Evolutionary conservation across 257 asterid genomes (phyloP).

Genomic region (Orobanche coerulescens): DNA sequence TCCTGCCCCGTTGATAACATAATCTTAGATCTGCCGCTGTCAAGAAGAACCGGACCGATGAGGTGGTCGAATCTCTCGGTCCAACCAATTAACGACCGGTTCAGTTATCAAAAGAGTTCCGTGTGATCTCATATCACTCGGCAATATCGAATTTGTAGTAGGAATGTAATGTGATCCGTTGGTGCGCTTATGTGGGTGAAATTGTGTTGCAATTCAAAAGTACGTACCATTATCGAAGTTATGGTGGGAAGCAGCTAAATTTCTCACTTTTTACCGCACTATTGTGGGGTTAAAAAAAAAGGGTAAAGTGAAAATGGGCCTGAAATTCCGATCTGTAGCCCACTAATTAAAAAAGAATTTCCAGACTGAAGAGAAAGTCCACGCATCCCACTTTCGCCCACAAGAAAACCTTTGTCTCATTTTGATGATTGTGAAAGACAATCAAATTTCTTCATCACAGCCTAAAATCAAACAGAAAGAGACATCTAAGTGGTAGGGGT

Average conservation of each 20-base stretch:
- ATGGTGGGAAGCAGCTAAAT: not conserved
- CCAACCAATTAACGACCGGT: too few relatives aligned
- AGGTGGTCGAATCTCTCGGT: too few relatives aligned
- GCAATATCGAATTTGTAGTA: too few relatives aligned
- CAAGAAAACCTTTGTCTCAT: too few relatives aligned
- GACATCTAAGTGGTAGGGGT: too few relatives aligned
- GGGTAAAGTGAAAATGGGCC: not conserved
- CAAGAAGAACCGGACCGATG: too few relatives aligned
- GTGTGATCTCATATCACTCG: too few relatives aligned
- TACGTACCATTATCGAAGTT: not conserved
- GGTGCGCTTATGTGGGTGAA: not conserved
- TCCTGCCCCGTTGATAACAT: too few relatives aligned
- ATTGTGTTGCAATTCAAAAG: not conserved
- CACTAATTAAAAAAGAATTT: not conserved
- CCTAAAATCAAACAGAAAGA: too few relatives aligned
- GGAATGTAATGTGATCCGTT: not conserved
- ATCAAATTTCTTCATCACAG: too few relatives aligned
- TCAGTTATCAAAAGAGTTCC: too few relatives aligned
- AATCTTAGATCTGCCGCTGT: too few relatives aligned
- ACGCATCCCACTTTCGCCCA: not conserved
- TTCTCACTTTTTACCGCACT: not conserved
- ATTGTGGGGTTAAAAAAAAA: not conserved
- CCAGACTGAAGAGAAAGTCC: not conserved
- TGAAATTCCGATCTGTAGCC: not conserved
- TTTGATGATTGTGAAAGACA: constrained; percentile 16